Evolutionary conservation across 805 yeast species (phyloP), one percentile per base, ranked within the genome.

Genomic region (Suhomyces canberraensis): DNA sequence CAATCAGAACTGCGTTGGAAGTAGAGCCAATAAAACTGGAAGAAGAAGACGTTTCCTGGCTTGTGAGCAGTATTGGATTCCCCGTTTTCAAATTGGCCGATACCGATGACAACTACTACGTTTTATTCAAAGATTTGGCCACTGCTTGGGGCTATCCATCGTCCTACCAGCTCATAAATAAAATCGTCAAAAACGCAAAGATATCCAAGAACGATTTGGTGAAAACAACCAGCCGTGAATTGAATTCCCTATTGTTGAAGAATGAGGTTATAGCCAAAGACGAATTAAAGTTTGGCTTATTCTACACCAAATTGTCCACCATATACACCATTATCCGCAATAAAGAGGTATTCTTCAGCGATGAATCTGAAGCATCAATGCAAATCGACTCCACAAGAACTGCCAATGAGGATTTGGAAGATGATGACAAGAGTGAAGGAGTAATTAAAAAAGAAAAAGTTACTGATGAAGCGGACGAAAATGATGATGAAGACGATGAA

Each of bases 141-240:
- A 27, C 20, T 18, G 36, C 57, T 8, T 67, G 69, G 69, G 61
- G 59, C 40, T 67, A 50, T 35, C 71, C 73, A 1, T 66, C 73
- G 6, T 60, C 72, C 3, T 67, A 68, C 40, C 74, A 68, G 44
- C 39, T 68, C 15, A 55, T 68, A 19, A 34, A 41, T n/a, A 52
- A 51, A 37, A 25, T 66, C 6, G 40, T 59, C 14, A 58, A 56
- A 33, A 36, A 42, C 5, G 42, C 58, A 1, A 41, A 46, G 4
- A n/a, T 54, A 3, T n/a, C 41, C 1, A 55, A 48, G 30, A 25
- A 35, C 8, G 52, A 45, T 3, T 45, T 61, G 29, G 29, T 46
- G 5, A 39, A 42, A 14, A 30, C 47, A 1, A 39, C 63, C 7
- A 35, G 42, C 25, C 17, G 16, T 6, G 33, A 24, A 3, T 33